Evolutionary conservation across 257 asterid genomes (phyloP).

Genomic region (Petunia secreta): DNA sequence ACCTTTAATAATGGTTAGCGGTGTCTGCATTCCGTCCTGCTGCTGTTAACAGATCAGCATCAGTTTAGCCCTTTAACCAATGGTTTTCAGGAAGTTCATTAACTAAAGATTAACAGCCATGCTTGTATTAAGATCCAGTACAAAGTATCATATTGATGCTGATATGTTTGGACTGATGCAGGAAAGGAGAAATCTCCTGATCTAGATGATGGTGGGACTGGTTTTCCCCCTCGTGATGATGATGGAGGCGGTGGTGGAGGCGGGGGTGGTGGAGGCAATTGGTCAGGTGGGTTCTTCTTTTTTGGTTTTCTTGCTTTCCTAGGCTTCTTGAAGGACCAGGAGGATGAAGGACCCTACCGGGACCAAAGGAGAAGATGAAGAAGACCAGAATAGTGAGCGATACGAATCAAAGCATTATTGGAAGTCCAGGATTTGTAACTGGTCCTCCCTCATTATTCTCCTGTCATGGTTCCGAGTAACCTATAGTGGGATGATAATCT

Average conservation of each 20-base stretch:
- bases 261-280: slow-evolving; percentile 81
- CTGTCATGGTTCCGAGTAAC: not conserved
- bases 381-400: slow-evolving; percentile 4
- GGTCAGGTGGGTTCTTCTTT: slow-evolving; percentile 90
- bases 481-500: not conserved
- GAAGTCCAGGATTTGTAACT: not conserved
- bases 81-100: not conserved
- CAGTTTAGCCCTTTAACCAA: not conserved
- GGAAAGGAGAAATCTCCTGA: slow-evolving; percentile 90
- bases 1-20: not conserved
- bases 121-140: slow-evolving; percentile 3
- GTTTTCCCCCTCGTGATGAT: slow-evolving; percentile 88
- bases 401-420: not conserved
- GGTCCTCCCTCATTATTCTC: not conserved
- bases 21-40: not conserved
- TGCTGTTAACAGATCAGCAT: not conserved
- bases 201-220: slow-evolving; percentile 90
- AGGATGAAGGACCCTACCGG: slow-evolving; percentile 57
- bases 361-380: slow-evolving; percentile 52
- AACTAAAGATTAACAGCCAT: not conserved
- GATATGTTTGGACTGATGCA: slow-evolving; percentile 32
- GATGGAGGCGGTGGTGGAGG: slow-evolving; percentile 89
- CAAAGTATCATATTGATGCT: not conserved
- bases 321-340: slow-evolving; percentile 72
- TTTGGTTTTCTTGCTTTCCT: slow-evolving; percentile 77